Percentiles rank a stretch among this genome's conserved stretches.
Evolutionary conservation across 2,329 filamentous ascomycete species (phyloP).

Genomic region (Talaromyces albobiverticillius): DNA sequence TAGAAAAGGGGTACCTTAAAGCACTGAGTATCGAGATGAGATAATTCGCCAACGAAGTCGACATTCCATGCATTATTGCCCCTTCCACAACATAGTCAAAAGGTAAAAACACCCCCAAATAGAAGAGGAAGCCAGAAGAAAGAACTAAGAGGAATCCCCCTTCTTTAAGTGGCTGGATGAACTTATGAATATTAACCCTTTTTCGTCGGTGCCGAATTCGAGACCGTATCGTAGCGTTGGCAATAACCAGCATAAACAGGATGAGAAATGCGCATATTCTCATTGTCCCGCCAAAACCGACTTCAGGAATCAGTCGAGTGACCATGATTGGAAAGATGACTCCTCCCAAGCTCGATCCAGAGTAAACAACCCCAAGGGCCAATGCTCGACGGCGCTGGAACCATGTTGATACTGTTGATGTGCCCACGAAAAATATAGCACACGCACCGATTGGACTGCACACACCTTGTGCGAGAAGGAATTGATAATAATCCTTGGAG

Average conservation of each 20-base stretch:
- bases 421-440: conserved; percentile 29
- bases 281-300: conserved; percentile 59
- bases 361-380: conserved; percentile 54
- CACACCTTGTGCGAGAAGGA: conserved; percentile 55
- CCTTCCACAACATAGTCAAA: conserved; percentile 50
- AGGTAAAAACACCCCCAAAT: conserved; percentile 57
- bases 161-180: conserved; percentile 25
- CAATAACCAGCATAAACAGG: conserved; percentile 55
- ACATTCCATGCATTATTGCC: conserved; percentile 50
- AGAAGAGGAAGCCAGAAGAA: no score
- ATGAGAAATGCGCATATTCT: conserved; percentile 59
- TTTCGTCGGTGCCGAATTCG: conserved; percentile 28
- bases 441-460: conserved; percentile 54
- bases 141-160: conserved; percentile 22
- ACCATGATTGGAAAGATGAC: conserved; percentile 65
- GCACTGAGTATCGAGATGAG: conserved; percentile 55
- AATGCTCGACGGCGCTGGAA: conserved; percentile 53
- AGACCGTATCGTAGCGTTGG: conserved; percentile 52
- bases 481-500: conserved; percentile 55
- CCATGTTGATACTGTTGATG: conserved; percentile 33
- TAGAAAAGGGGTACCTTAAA: conserved; percentile 38
- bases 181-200: conserved; percentile 21
- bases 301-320: conserved; percentile 49
- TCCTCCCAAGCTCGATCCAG: conserved; percentile 56
- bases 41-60: conserved; percentile 46